Evolutionary conservation across 1,284 basidiomycete species (phyloP).

Genomic region (Stereum hirsutum): DNA sequence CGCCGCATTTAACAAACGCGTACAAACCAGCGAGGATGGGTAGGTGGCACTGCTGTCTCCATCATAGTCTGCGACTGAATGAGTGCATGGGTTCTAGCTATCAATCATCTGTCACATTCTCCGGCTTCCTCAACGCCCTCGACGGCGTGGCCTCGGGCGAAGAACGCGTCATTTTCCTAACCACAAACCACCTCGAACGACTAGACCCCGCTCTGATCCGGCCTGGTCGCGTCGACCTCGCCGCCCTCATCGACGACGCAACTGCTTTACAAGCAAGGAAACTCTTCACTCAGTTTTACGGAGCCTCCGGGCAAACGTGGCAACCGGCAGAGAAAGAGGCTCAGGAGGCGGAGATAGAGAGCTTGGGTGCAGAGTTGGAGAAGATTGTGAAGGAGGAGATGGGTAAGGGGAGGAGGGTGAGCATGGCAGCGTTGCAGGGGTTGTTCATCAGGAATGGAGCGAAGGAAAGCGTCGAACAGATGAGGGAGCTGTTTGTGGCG

Average conservation of each 20-base stretch:
- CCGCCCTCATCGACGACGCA: slow-evolving; percentile 84
- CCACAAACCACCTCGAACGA: slow-evolving; percentile 87
- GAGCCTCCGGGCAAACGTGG: slow-evolving; percentile 10
- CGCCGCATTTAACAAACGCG: slow-evolving; percentile 92
- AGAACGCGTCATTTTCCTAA: slow-evolving; percentile 98
- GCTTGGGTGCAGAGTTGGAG: slow-evolving; percentile 41
- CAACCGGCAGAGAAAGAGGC: slow-evolving; percentile 24
- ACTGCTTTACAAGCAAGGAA: slow-evolving; percentile 71
- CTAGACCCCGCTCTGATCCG: slow-evolving; percentile 91
- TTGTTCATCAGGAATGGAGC: slow-evolving; percentile 78
- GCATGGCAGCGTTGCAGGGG: slow-evolving; percentile 93
- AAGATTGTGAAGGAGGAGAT: slow-evolving; percentile 43
- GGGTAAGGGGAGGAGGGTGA: slow-evolving; percentile 51
- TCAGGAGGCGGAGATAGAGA: slow-evolving; percentile 25
- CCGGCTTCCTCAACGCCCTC: slow-evolving; percentile 93
- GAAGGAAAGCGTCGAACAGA: slow-evolving; percentile 48
- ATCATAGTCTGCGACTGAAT: neutral
- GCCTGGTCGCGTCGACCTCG: slow-evolving; percentile 89
- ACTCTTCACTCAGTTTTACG: slow-evolving; percentile 86
- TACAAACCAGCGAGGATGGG: slow-evolving; percentile 87
- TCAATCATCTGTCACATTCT: slow-evolving; percentile 94
- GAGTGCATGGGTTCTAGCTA: slow-evolving; percentile 41
- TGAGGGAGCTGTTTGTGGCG: slow-evolving; percentile 41
- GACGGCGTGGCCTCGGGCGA: slow-evolving; percentile 97
- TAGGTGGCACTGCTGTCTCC: slow-evolving; percentile 23